Base-by-base conservation (phyloP, 106 monocot species). In the Dioscorea alata region DNA sequence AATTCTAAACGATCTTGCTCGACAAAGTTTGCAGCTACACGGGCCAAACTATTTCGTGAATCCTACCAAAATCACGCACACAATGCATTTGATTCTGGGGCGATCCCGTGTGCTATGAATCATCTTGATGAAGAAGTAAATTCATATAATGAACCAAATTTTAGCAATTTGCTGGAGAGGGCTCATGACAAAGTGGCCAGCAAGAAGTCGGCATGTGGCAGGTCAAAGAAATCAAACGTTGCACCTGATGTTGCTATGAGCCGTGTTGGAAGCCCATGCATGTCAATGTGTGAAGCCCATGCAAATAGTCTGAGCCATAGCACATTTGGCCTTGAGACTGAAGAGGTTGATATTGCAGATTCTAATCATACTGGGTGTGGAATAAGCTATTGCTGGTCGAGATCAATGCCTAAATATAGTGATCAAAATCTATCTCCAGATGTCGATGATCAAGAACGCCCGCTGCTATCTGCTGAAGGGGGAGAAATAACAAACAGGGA, bases 331-430 rank as follows among this genome's bases (percentile, higher is more conserved):
- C 42, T 80, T 64, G 53, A 33, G 23, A 74, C 64, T 54, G 86
- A 83, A 12, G 89, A 82, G 10, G 71, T 62, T 68, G 84, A 82
- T 77, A 70, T 74, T 63, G 79, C 75, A 23, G 84, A 85, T 69
- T 82, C 95, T 48, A 86, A 74, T 73, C 75, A 78, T 48, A 89
- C 78, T 74, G 91, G 96, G 8, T 96, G 96, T 68, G 96, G 96
- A 50, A 81, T 96, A 21, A 72, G 84, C 72, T 82, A 81, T 25
- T 96, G 96, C 51, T 96, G 96, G 96, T 96, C 96, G 17, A 89
- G 81, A 67, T 28, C 28, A 28, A 90, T 88, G 61, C 87, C 96
- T 48, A 92, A 76, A 72, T 82, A 79, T 64, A 83, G 78, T 50
- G 81, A 84, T 28, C 42, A 35, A 14, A 65, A 73, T 66, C 63